Percentiles rank a stretch among this genome's conserved stretches.
phyloP scores from a whole-genome alignment of 352 stramenopile species.

The Thraustochytrium striatum region DNA sequence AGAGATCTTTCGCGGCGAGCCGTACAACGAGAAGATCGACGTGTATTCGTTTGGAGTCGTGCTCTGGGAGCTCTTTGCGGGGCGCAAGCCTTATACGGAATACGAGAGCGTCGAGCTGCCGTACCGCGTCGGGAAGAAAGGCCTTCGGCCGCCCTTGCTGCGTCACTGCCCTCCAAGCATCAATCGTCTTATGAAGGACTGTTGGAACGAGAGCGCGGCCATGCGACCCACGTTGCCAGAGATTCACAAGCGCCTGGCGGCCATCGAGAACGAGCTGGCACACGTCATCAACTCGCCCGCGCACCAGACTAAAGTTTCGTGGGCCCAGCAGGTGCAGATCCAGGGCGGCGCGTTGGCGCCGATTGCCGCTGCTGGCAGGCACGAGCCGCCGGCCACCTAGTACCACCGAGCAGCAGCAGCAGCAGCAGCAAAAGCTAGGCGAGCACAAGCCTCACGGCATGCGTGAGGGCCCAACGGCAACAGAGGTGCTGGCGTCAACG shows the following conservation, averaged over 20 bases:
- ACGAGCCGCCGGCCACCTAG: too few relatives aligned
- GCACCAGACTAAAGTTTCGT: conserved; percentile 39
- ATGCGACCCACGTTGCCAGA: conserved; percentile 50
- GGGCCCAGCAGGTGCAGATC: conserved; percentile 42
- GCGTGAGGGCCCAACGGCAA: too few relatives aligned
- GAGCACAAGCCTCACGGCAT: too few relatives aligned
- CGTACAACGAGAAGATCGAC: conserved; percentile 73
- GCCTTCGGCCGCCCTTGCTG: conserved; percentile 43
- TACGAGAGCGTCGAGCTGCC: conserved; percentile 44
- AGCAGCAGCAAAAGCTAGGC: too few relatives aligned
- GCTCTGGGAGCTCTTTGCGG: conserved; percentile 58
- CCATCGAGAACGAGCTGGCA: conserved; percentile 45
- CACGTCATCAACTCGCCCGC: conserved; percentile 25
- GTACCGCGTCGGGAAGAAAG: conserved; percentile 48
- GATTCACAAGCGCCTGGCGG: conserved; percentile 49
- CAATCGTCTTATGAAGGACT: conserved; percentile 49
- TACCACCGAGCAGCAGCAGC: too few relatives aligned
- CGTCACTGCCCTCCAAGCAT: conserved; percentile 37
- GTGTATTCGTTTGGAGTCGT: conserved; percentile 80
- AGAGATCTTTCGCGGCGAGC: conserved; percentile 72
- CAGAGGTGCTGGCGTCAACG: too few relatives aligned
- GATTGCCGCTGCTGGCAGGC: too few relatives aligned
- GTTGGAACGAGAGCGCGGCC: conserved; percentile 46
- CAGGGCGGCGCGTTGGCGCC: too few relatives aligned
- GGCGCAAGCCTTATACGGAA: conserved; percentile 38